phyloP scores from a whole-genome alignment of 495 filamentous ascomycete species.

The Aspergillus avenaceus region DNA sequence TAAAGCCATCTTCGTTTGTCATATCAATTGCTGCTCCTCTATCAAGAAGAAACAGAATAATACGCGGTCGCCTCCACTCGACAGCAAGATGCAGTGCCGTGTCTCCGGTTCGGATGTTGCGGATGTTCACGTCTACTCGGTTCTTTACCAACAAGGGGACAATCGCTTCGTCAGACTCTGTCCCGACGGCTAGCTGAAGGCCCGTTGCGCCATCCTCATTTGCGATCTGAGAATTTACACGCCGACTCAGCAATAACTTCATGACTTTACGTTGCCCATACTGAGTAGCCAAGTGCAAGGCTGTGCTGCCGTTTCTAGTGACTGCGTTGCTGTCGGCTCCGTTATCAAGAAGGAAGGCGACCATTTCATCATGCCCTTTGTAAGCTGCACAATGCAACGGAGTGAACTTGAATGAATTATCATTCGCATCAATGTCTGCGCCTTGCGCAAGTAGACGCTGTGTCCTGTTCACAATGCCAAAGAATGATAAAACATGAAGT shows the following conservation, averaged over 20 bases:
- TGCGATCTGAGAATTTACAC: conserved; percentile 15
- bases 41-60: conserved; percentile 27
- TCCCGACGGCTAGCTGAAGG: conserved; percentile 29
- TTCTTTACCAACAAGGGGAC: conserved; percentile 26
- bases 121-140: conserved; percentile 20
- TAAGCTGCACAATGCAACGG: conserved; percentile 35
- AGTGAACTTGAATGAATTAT: conserved; percentile 21
- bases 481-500: conserved; percentile 28
- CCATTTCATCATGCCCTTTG: conserved; percentile 35
- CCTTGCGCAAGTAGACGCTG: conserved; percentile 29
- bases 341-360: conserved; percentile 30
- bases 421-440: conserved; percentile 16
- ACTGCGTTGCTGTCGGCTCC: conserved; percentile 22
- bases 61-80: conserved; percentile 19
- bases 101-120: conserved; percentile 24
- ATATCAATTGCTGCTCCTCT: conserved; percentile 22
- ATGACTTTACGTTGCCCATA: conserved; percentile 27
- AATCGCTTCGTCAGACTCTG: conserved; percentile 24
- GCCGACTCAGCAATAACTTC: conserved; percentile 17
- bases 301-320: conserved; percentile 20
- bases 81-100: conserved; percentile 34
- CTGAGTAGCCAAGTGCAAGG: conserved; percentile 25
- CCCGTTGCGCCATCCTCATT: conserved; percentile 14
- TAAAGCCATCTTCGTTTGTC: conserved; percentile 21
- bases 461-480: conserved; percentile 21